Evolutionary conservation across 164 flowering plant genomes (phyloP).

Genomic region (Vitis rupestris): DNA sequence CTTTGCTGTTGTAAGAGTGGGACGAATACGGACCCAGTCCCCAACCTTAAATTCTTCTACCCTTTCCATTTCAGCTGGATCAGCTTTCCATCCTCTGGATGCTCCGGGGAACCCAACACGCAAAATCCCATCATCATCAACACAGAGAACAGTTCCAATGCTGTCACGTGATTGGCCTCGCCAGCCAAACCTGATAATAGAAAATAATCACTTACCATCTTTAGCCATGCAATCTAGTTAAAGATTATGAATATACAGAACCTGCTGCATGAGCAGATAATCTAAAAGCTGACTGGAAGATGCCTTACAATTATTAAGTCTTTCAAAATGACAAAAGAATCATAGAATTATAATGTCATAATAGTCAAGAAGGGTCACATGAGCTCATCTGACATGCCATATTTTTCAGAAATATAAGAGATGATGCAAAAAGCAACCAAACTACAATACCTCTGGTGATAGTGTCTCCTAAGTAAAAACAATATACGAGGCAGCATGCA

Average conservation of each 20-base stretch:
- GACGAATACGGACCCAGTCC: slow-evolving; percentile 98
- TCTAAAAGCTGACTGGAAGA: background rate
- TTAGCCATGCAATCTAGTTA: background rate
- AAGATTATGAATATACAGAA: background rate
- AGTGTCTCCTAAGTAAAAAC: no score
- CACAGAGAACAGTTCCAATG: slow-evolving; percentile 94
- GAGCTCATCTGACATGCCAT: background rate
- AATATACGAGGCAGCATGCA: no score
- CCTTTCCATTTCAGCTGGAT: slow-evolving; percentile 99
- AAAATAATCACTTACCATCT: background rate
- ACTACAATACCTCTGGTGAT: no score
- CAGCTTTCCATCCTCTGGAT: slow-evolving; percentile 99
- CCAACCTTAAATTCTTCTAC: slow-evolving; percentile 99
- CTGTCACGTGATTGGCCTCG: slow-evolving; percentile 93
- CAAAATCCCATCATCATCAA: slow-evolving; percentile 97
- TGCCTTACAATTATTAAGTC: background rate
- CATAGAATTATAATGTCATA: background rate
- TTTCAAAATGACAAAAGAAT: background rate
- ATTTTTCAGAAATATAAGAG: background rate
- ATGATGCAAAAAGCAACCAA: no score
- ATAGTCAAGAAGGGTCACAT: background rate
- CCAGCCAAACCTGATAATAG: slow-evolving; percentile 78
- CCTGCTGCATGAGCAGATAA: background rate
- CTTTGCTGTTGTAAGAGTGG: slow-evolving; percentile 88
- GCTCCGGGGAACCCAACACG: slow-evolving; percentile 99